Evolutionary conservation across 2,329 filamentous ascomycete genomes (phyloP), one percentile per base, ranked within the genome.

Genomic region (Penicillium janthinellum): DNA sequence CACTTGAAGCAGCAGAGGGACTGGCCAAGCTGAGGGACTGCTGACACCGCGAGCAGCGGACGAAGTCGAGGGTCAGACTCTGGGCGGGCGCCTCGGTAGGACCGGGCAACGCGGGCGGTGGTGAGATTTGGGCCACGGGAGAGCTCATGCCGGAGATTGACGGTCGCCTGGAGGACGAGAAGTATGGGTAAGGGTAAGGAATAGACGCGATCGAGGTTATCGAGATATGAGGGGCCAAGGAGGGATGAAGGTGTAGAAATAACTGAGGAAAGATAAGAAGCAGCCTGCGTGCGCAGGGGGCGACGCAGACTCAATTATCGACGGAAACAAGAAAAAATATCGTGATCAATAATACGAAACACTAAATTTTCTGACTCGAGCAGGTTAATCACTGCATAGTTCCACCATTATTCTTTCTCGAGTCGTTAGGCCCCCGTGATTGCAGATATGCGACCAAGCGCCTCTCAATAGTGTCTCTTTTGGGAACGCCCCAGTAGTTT

Each of bases 41-140:
- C 68, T 81, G 79, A 65, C 80, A 82, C 22, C 80, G 70, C 14
- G 79, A 82, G 66, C 80, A 82, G 54, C 79, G 78, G 54, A 80
- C 78, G 48, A 79, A 75, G 53, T 80, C 78, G 54, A 79, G 70
- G 37, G 64, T 64, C 22, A 55, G 28, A 10, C 31, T 31, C 14
- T 65, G 52, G 6, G 71, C 57, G 17, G 67, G 61, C 5, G 71
- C 62, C 17, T 68, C 60, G 20, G 72, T 57, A 7, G 70, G 63
- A 54, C 58, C 64, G 35, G 66, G 64, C 47, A 28, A 65, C 58
- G 47, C 60, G 48, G 73, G 58, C 38, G 71, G 69, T 25, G 67
- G 66, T 48, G 74, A 72, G 42, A 76, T 66, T 52, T 71, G 71
- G 20, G 75, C 63, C 37, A 75, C 71, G 25, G 77, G 71, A 15